Evolutionary conservation across 2,329 filamentous ascomycete genomes (phyloP).

Genomic region (Fusarium luffae): DNA sequence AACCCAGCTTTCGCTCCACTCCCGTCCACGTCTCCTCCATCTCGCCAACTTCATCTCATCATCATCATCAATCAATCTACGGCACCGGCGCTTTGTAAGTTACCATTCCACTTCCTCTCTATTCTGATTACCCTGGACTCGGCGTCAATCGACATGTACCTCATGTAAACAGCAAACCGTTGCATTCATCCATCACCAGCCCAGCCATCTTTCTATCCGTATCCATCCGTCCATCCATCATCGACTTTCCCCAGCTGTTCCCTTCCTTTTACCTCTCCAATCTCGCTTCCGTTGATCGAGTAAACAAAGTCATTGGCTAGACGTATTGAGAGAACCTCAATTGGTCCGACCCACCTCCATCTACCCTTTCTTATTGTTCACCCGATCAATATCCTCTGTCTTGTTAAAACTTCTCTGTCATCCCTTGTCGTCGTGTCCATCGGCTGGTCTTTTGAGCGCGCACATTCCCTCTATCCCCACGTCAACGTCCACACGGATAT

Average conservation of each 20-base stretch:
- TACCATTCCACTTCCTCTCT: conserved; percentile 1
- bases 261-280: background rate
- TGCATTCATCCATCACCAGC: conserved; percentile 1
- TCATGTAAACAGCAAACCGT: conserved; percentile 14
- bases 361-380: conserved; percentile 6
- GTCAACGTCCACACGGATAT: conserved; percentile 20
- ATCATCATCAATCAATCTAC: conserved; percentile 26
- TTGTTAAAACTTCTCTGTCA: conserved; percentile 20
- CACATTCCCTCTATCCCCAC: conserved; percentile 26
- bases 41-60: conserved; percentile 40
- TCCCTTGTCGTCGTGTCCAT: conserved; percentile 12
- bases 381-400: conserved; percentile 2
- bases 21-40: conserved; percentile 38
- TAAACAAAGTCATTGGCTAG: conserved; percentile 56
- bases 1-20: conserved; percentile 39
- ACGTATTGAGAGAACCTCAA: conserved; percentile 45
- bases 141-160: background rate
- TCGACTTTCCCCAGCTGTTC: conserved; percentile 6
- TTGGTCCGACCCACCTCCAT: conserved; percentile 41
- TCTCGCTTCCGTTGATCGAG: conserved; percentile 33
- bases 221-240: conserved; percentile 16
- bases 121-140: conserved; percentile 31
- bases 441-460: conserved; percentile 26
- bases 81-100: conserved; percentile 40
- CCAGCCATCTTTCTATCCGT: conserved; percentile 1